Base-by-base conservation (phyloP, 2,329 filamentous ascomycete species). In the Pestalotiopsis sp. region DNA sequence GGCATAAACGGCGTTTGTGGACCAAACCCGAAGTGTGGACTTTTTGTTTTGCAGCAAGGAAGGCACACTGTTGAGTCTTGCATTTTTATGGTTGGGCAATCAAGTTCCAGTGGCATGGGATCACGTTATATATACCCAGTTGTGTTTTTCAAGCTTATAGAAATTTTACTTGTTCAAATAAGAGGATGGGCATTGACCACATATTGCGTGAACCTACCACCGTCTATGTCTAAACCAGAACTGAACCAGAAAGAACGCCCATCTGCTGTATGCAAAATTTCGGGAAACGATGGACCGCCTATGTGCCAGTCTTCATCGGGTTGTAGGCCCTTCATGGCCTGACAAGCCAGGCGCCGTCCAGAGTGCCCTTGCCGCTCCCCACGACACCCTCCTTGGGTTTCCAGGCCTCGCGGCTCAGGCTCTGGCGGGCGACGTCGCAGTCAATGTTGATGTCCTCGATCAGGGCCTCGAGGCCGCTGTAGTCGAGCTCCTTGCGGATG, bases 401-500 rank as follows among this genome's bases (percentile, higher is more conserved):
- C 88, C 86, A 99, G 27, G 80, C 85, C 39, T 86, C 81, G 71
- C 96, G 84, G 66, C 82, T 86, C 76, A 99, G 82, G 82, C 93
- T 96, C 75, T 85, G 83, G 73, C 86, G 85, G 58, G 94, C 92
- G 67, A 98, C 95, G 75, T 93, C 89, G 76, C 96, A 97, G 83
- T 98, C 96, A 73, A 91, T 88, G 77, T 89, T 88, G 78, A 99
- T 99, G 82, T 99, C 96, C 75, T 91, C 89, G 59, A 98, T 89
- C 77, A 98, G 84, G 41, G 91, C 92, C 71, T 98, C 95, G 74
- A 94, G 86, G 71, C 89, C 91, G 70, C 91, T 89, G 82, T 99
- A 99, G 83, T 98, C 93, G 78, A 88, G 91, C 82, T 98, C 96
- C 9, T 93, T 91, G 66, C 96, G 88, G 71, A 99, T 94, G 80